A percentile compares a stretch with the other conserved stretches of the same genome.
phyloP scores from a whole-genome alignment of 2,329 filamentous ascomycete species.

The Zymoseptoria passerinii region DNA sequence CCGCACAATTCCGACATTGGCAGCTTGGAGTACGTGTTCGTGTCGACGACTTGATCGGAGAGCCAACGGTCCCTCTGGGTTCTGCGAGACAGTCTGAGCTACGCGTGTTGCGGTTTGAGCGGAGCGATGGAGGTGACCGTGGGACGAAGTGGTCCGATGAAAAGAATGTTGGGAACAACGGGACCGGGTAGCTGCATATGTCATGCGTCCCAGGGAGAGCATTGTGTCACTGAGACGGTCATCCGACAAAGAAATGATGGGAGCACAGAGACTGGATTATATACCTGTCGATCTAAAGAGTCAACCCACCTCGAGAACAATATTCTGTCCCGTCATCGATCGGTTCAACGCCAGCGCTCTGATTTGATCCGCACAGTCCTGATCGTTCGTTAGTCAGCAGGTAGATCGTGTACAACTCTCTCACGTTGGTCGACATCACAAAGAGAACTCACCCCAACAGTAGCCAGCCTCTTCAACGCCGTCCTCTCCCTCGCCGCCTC shows the following conservation, averaged over 20 bases:
- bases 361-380: constrained; percentile 49
- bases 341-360: constrained; percentile 42
- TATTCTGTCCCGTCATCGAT: constrained; percentile 47
- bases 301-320: constrained; percentile 39
- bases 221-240: not conserved
- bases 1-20: too few relatives aligned
- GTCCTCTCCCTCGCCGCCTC: constrained; percentile 37
- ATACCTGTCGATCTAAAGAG: constrained; percentile 7
- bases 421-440: not conserved
- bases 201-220: not conserved
- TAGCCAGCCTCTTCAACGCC: constrained; percentile 45
- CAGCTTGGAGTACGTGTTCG: too few relatives aligned
- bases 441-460: constrained; percentile 39
- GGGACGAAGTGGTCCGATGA: too few relatives aligned
- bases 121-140: too few relatives aligned
- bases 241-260: not conserved
- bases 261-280: not conserved
- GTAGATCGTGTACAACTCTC: not conserved
- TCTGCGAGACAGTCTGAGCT: too few relatives aligned
- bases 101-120: too few relatives aligned
- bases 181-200: not conserved
- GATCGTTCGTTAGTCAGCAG: constrained; percentile 5
- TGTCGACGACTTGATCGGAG: too few relatives aligned
- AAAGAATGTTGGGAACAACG: not conserved
- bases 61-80: too few relatives aligned